Base-by-base conservation (phyloP, 192 early-diverging fungal species). In the Ambispora gerdemannii region DNA sequence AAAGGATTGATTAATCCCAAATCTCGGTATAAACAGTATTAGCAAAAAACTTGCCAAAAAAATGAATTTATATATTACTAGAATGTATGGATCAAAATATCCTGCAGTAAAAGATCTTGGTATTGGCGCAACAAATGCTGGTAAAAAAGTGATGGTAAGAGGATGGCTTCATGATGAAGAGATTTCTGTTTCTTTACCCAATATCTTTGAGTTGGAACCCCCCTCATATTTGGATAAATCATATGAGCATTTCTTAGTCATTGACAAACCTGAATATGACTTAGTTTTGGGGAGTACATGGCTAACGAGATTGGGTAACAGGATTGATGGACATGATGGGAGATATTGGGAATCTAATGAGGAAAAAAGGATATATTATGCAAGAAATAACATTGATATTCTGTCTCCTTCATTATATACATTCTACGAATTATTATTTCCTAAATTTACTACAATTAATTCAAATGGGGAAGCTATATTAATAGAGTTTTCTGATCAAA, bases 181-280 rank as follows among this genome's bases (percentile, higher is more conserved):
- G 20, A 25, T 63, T 63, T 38, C 33, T 13, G 31, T 63, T 38
- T 22, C 60, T 63, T 33, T 63, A 13, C 33, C 60, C 7, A 33
- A 63, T 63, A 63, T 63, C 36, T 63, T 63, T 63, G 60, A 63
- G 1, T 31, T 17, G 36, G 15, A 10, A 63, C 36, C 24, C 17
- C 34, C 60, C 36, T n/a, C 11, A 63, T 38, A 32, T 36, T 63
- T 63, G 36, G 36, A 27, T 20, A 38, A 34, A 63, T 31, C 28
- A 1, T 15, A n/a, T 1, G 20, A 15, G 6, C 32, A 63, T 27
- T 63, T 63, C 28, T 15, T 38, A 63, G 34, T 63, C 19, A n/a
- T 63, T 63, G 60, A 63, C 30, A 63, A 63, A 27, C 60, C 60
- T 63, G 60, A 63, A 63, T 63, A 63, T 33, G 33, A 63, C 36